A percentile compares a stretch with the other conserved stretches of the same genome.
Evolutionary conservation across 116 monocot genomes (phyloP).

Genomic region (Cymodocea nodosa): DNA sequence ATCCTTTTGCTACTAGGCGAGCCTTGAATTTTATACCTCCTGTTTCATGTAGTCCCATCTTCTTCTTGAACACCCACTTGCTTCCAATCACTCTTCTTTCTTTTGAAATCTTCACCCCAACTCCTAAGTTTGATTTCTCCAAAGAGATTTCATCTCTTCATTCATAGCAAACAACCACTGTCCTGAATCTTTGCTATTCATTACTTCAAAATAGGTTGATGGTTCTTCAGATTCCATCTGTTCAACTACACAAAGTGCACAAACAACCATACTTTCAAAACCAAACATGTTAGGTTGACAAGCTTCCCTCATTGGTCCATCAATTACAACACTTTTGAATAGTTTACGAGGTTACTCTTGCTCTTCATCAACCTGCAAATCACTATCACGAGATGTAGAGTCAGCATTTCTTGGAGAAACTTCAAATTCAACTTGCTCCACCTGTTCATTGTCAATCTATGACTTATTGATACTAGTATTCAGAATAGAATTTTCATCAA

Average conservation of each 20-base stretch:
- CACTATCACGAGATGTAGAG: no score
- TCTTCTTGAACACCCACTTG: slow-evolving; percentile 10
- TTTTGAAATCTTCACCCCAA: background rate
- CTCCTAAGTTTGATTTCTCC: background rate
- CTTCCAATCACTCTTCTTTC: background rate
- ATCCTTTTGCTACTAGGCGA: slow-evolving; percentile 1
- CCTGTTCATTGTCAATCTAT: background rate
- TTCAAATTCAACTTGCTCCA: background rate
- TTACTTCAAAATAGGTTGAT: no score
- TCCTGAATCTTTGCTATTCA: no score
- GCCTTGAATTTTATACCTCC: background rate
- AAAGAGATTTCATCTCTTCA: slow-evolving; percentile 9
- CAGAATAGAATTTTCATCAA: slow-evolving; percentile 7
- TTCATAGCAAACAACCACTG: background rate
- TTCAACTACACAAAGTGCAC: no score
- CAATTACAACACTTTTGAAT: no score
- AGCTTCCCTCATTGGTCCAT: no score
- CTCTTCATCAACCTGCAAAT: no score
- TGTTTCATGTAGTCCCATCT: background rate
- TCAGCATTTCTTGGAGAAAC: background rate
- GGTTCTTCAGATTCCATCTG: no score
- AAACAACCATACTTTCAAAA: no score
- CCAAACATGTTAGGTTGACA: no score
- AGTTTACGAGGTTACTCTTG: no score
- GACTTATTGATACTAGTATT: background rate